A percentile compares a stretch with the other conserved stretches of the same genome.
phyloP scores from a whole-genome alignment of 768 basidiomycete species.

The Dentipellis sp. region DNA sequence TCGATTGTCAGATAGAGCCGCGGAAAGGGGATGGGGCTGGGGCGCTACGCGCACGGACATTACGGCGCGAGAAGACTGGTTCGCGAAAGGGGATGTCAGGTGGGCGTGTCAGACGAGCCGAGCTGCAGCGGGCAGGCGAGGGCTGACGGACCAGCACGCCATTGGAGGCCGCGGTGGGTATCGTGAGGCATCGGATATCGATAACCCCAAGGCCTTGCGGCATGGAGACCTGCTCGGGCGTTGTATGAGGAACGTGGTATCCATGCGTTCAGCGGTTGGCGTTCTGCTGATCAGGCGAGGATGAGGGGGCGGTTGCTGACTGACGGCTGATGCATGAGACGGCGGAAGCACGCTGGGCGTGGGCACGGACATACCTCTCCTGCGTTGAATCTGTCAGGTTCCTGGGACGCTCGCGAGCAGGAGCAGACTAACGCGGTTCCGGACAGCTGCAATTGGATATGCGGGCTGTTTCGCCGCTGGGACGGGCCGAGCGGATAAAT shows the following conservation, averaged over 20 bases:
- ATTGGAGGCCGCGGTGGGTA: not conserved
- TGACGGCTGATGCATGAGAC: not conserved
- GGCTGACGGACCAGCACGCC: not conserved
- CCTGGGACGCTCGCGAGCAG: no score
- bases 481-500: no score
- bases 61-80: not conserved
- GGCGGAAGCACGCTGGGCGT: not conserved
- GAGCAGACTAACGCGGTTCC: not conserved
- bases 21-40: not conserved
- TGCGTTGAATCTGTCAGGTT: not conserved
- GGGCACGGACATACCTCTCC: not conserved
- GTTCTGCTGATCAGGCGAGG: not conserved
- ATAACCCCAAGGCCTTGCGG: not conserved
- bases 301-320: not conserved
- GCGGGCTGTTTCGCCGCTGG: not conserved
- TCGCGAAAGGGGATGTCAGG: not conserved
- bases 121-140: not conserved
- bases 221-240: not conserved
- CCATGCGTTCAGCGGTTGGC: not conserved
- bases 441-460: not conserved
- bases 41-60: not conserved
- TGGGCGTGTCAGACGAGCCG: not conserved
- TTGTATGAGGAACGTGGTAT: not conserved
- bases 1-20: not conserved
- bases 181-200: slow-evolving; percentile 1